Evolutionary conservation across 495 filamentous ascomycete genomes (phyloP).

Genomic region (Aspergillus kassunensis): DNA sequence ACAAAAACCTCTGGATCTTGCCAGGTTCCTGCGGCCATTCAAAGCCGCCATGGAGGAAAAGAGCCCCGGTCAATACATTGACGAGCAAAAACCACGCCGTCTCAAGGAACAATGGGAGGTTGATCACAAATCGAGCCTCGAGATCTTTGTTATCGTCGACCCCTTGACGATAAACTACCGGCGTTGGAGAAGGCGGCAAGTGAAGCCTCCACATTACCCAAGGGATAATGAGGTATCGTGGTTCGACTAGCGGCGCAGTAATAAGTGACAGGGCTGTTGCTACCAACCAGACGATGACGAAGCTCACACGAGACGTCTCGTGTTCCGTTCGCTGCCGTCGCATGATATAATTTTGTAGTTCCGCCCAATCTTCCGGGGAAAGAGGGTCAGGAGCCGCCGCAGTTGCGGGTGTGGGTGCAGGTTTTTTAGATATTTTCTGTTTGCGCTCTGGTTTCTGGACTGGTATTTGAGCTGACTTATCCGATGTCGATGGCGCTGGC

Average conservation of each 20-base stretch:
- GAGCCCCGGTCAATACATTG: slow-evolving; percentile 69
- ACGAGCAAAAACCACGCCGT: slow-evolving; percentile 73
- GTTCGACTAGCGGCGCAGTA: slow-evolving; percentile 89
- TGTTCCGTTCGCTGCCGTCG: slow-evolving; percentile 33
- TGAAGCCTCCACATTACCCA: slow-evolving; percentile 93
- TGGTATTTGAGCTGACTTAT: slow-evolving; percentile 24
- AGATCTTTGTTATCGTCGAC: slow-evolving; percentile 21
- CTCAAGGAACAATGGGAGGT: slow-evolving; percentile 58
- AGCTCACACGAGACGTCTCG: slow-evolving; percentile 43
- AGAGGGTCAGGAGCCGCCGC: slow-evolving; percentile 21
- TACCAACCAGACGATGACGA: slow-evolving; percentile 64
- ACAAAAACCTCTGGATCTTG: slow-evolving; percentile 87
- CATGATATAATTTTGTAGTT: slow-evolving; percentile 30
- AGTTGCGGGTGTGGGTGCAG: slow-evolving; percentile 5
- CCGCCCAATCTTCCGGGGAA: slow-evolving; percentile 29
- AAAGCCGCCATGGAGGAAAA: slow-evolving; percentile 78
- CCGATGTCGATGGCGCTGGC: slow-evolving; percentile 6
- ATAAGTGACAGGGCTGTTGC: slow-evolving; percentile 72
- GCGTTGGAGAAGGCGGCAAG: slow-evolving; percentile 50
- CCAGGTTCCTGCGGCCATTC: slow-evolving; percentile 78
- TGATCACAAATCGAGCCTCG: slow-evolving; percentile 27
- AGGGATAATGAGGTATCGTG: slow-evolving; percentile 88
- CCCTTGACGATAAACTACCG: slow-evolving; percentile 24
- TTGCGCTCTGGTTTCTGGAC: slow-evolving; percentile 23
- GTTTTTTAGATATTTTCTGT: slow-evolving; percentile 22